These are phyloP conservation scores for Auricularia heimuer DNA, from an alignment of 768 basidiomycete species.

Conservation along the genomic window DNA sequence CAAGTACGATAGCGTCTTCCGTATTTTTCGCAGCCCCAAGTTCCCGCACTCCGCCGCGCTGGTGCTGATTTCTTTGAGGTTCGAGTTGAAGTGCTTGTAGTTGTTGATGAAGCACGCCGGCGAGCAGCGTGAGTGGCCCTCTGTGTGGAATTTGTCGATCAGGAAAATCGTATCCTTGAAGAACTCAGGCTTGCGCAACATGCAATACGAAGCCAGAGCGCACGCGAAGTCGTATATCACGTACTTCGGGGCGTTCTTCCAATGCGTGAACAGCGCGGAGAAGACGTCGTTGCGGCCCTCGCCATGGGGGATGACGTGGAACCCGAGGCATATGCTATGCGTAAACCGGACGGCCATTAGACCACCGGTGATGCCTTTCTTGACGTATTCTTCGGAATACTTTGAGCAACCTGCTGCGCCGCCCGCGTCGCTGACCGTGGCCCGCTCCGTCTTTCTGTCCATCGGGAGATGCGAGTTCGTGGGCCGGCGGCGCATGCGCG, in stretches of 20 bases:
- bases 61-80: slow-evolving; percentile 18
- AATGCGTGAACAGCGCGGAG: slow-evolving; percentile 27
- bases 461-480: background rate
- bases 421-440: background rate
- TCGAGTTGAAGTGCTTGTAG: slow-evolving; percentile 19
- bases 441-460: background rate
- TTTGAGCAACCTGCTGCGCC: background rate
- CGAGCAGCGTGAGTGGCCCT: slow-evolving; percentile 25
- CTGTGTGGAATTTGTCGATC: slow-evolving; percentile 27
- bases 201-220: slow-evolving; percentile 24
- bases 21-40: slow-evolving; percentile 16
- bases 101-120: slow-evolving; percentile 21
- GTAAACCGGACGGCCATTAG: background rate
- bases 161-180: slow-evolving; percentile 26
- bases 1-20: slow-evolving; percentile 25
- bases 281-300: slow-evolving; percentile 33
- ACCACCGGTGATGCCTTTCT: background rate
- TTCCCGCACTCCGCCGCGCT: slow-evolving; percentile 25
- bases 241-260: slow-evolving; percentile 18
- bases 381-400: background rate
- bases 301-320: slow-evolving; percentile 19
- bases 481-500: background rate
- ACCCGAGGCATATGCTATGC: background rate
- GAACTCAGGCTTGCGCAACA: slow-evolving; percentile 20
- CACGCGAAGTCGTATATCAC: slow-evolving; percentile 27